These are phyloP conservation scores for Lyophyllum decastes DNA, from an alignment of 768 basidiomycete genomes.

Conservation along the genomic window DNA sequence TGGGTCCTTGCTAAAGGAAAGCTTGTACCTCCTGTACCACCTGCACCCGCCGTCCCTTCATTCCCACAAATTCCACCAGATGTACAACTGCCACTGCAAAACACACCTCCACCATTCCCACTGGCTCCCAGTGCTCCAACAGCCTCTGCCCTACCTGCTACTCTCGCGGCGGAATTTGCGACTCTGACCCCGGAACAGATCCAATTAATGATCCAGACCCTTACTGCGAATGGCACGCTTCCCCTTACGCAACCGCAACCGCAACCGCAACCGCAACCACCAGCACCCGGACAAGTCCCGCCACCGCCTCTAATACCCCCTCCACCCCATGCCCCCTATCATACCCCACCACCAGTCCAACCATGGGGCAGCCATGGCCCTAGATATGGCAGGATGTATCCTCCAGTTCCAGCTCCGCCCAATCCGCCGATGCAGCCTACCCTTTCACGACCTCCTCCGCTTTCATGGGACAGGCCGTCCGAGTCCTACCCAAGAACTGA, in stretches of 20 bases:
- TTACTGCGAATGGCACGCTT: constrained; percentile 42
- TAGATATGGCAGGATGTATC: constrained; percentile 15
- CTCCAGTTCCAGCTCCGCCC: constrained; percentile 11
- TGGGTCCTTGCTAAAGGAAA: constrained; percentile 87
- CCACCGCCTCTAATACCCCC: constrained; percentile 15
- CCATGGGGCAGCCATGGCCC: constrained; percentile 12
- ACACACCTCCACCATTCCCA: constrained; percentile 17
- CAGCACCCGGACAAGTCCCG: constrained; percentile 8
- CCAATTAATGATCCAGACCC: constrained; percentile 61
- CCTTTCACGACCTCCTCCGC: constrained; percentile 22
- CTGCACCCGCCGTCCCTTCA: constrained; percentile 19
- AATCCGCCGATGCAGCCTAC: constrained; percentile 16
- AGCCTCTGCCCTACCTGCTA: constrained; percentile 35
- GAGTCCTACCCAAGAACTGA: constrained; percentile 23
- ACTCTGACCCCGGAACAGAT: constrained; percentile 78
- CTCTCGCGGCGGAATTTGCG: constrained; percentile 71
- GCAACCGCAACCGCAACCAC: constrained; percentile 11
- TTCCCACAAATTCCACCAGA: constrained; percentile 16
- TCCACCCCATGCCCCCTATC: constrained; percentile 26
- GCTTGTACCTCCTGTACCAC: constrained; percentile 46
- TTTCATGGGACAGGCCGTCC: constrained; percentile 26
- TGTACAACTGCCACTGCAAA: constrained; percentile 16
- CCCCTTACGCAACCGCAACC: constrained; percentile 13
- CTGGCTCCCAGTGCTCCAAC: constrained; percentile 20
- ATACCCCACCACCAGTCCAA: constrained; percentile 16